phyloP scores from a whole-genome alignment of 2,329 filamentous ascomycete species.

The Hypoxylon sp. region DNA sequence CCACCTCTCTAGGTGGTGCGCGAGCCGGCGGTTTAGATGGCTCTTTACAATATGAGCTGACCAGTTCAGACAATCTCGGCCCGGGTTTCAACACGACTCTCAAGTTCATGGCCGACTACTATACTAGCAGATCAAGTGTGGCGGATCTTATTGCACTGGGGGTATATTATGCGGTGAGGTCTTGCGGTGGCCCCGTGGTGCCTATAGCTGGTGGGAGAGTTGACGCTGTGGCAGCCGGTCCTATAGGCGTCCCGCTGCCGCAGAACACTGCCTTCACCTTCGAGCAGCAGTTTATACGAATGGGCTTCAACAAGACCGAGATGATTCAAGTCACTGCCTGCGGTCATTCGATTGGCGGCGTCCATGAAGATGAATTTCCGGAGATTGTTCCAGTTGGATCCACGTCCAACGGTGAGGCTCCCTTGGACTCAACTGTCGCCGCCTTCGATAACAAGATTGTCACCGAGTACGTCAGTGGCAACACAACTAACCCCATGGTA shows the following conservation, averaged over 20 bases:
- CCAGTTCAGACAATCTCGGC: constrained; percentile 67
- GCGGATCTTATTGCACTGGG: constrained; percentile 70
- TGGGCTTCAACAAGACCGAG: constrained; percentile 67
- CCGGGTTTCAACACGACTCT: constrained; percentile 67
- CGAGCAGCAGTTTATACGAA: constrained; percentile 66
- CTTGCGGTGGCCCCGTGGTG: constrained; percentile 69
- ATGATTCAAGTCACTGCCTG: constrained; percentile 73
- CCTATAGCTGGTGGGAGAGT: constrained; percentile 65
- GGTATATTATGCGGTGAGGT: constrained; percentile 68
- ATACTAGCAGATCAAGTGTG: constrained; percentile 64
- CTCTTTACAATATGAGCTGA: constrained; percentile 70
- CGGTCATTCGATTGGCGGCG: constrained; percentile 71
- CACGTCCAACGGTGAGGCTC: constrained; percentile 58
- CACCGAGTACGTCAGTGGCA: constrained; percentile 67
- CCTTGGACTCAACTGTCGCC: constrained; percentile 62
- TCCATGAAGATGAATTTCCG: constrained; percentile 67
- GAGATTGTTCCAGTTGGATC: constrained; percentile 62
- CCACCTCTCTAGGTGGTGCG: constrained; percentile 58
- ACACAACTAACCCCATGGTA: constrained; percentile 67
- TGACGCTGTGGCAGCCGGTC: constrained; percentile 64
- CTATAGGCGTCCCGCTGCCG: constrained; percentile 67
- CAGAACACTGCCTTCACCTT: constrained; percentile 67
- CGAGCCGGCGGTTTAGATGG: constrained; percentile 67
- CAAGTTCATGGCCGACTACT: constrained; percentile 65
- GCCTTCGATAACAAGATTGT: constrained; percentile 69